These are phyloP conservation scores for Saccharomycopsis javanensis DNA, from an alignment of 805 yeast genomes.

Conservation along the genomic window DNA sequence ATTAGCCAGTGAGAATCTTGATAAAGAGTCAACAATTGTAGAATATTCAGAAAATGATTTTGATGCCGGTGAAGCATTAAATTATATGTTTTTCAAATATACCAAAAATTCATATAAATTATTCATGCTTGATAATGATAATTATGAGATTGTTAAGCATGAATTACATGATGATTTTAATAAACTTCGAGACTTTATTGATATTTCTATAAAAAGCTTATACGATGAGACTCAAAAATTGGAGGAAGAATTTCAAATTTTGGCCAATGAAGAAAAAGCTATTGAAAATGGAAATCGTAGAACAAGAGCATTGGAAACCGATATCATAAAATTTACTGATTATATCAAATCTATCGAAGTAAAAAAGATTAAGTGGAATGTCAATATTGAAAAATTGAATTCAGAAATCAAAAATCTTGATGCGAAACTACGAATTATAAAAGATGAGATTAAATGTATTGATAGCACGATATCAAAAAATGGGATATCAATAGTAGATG, in stretches of 20 bases:
- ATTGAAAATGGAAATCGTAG: slow-evolving; percentile 47
- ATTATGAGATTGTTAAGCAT: slow-evolving; percentile 42
- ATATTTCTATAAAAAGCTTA: slow-evolving; percentile 35
- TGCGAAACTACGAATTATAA: slow-evolving; percentile 32
- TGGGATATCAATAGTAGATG: slow-evolving; percentile 34
- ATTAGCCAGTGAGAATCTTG: slow-evolving; percentile 4
- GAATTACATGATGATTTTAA: slow-evolving; percentile 52
- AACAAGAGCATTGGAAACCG: slow-evolving; percentile 56
- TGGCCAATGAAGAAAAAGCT: slow-evolving; percentile 36
- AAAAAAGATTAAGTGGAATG: slow-evolving; percentile 58
- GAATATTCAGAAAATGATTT: slow-evolving; percentile 4
- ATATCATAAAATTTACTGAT: slow-evolving; percentile 56
- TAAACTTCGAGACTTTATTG: slow-evolving; percentile 38
- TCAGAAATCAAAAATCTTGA: slow-evolving; percentile 41
- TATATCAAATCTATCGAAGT: slow-evolving; percentile 58
- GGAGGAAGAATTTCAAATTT: slow-evolving; percentile 30
- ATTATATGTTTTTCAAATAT: slow-evolving; percentile 43
- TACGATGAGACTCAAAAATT: slow-evolving; percentile 33
- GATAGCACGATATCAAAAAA: slow-evolving; percentile 34
- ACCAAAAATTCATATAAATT: slow-evolving; percentile 57
- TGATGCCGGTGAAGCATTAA: slow-evolving; percentile 21
- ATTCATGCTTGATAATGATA: slow-evolving; percentile 56
- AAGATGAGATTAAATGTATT: slow-evolving; percentile 32
- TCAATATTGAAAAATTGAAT: slow-evolving; percentile 43
- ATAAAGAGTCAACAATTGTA: slow-evolving; percentile 24